phyloP scores from a whole-genome alignment of 2,329 filamentous ascomycete species.

The Colletotrichum horii region DNA sequence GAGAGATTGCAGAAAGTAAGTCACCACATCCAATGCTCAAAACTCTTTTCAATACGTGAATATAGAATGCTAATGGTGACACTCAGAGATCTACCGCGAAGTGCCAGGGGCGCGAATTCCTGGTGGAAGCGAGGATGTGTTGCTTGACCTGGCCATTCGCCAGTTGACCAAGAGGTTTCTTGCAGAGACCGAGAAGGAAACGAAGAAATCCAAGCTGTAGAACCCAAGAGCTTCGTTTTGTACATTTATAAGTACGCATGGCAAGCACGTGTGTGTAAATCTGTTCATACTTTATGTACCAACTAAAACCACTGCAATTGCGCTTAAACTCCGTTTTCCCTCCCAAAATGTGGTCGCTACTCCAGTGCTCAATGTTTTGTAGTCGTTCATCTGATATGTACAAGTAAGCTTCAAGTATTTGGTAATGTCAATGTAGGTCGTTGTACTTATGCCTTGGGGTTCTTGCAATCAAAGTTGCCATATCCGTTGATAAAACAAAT shows the following conservation, averaged over 20 bases:
- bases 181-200: not conserved
- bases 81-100: slow-evolving; percentile 32
- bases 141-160: slow-evolving; percentile 26
- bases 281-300: not conserved
- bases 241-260: not conserved
- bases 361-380: not conserved
- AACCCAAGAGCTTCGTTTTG: not conserved
- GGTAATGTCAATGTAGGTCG: not conserved
- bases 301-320: not conserved
- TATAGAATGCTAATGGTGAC: not conserved
- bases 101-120: slow-evolving; percentile 28
- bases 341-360: not conserved
- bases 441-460: not conserved
- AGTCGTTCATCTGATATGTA: not conserved
- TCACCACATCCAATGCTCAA: slow-evolving; percentile 24
- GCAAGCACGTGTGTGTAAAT: not conserved
- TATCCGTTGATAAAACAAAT: not conserved
- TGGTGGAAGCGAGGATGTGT: slow-evolving; percentile 27
- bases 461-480: not conserved
- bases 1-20: slow-evolving; percentile 73
- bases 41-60: not conserved
- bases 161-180: slow-evolving; percentile 26
- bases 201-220: not conserved
- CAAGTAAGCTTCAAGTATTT: not conserved
- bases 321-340: not conserved